A percentile compares a stretch with the other conserved stretches of the same genome.
phyloP scores from a whole-genome alignment of 2,329 filamentous ascomycete genomes.

The Teratosphaeriaceae sp. region DNA sequence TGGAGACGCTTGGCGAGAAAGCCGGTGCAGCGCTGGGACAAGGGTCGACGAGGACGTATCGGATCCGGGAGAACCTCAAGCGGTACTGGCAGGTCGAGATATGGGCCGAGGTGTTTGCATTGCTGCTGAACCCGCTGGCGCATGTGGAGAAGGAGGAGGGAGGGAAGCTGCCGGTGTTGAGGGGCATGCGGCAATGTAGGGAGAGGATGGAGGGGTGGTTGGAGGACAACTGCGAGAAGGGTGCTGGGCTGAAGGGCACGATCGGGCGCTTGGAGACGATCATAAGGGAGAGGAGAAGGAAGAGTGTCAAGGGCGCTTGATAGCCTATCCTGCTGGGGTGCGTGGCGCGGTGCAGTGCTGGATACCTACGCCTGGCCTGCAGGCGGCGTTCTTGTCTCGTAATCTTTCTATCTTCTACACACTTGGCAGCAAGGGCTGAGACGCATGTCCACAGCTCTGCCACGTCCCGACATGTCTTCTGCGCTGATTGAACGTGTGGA shows the following conservation, averaged over 20 bases:
- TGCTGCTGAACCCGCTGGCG: slow-evolving; percentile 74
- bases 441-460: no score
- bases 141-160: slow-evolving; percentile 60
- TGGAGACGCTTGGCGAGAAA: slow-evolving; percentile 60
- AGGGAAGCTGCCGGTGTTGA: slow-evolving; percentile 63
- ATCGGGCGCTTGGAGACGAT: slow-evolving; percentile 60
- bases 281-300: slow-evolving; percentile 46
- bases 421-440: no score
- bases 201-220: slow-evolving; percentile 82
- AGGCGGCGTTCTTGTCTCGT: no score
- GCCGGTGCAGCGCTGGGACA: slow-evolving; percentile 47
- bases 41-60: slow-evolving; percentile 60
- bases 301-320: slow-evolving; percentile 15
- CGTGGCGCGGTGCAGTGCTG: no score
- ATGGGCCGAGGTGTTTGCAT: slow-evolving; percentile 75
- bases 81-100: slow-evolving; percentile 95
- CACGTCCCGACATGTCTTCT: no score
- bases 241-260: slow-evolving; percentile 52
- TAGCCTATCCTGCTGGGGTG: no score
- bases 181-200: slow-evolving; percentile 60
- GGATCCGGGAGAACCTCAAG: slow-evolving; percentile 76
- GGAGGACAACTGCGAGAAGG: slow-evolving; percentile 73
- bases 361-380: no score
- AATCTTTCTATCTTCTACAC: no score
- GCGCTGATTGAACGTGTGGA: no score